Conservation (phyloP, 1,139 yeast species). For the Yamadazyma taylorii region DNA sequence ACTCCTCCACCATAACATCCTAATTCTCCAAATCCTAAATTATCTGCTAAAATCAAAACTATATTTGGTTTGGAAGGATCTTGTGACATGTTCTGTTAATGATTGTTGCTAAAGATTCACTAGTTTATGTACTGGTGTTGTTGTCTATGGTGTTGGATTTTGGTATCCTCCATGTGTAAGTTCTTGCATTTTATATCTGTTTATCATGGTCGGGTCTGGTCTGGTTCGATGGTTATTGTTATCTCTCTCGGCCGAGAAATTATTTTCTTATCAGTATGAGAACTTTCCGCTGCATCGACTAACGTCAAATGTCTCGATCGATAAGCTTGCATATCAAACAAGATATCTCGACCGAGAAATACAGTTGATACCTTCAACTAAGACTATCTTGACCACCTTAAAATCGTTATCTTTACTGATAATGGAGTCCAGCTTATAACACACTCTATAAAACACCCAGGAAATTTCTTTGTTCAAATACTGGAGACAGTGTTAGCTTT, state of each 20-base stretch:
- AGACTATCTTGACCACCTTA: neutral
- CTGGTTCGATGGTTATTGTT: too few relatives aligned
- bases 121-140: too few relatives aligned
- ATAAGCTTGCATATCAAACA: neutral
- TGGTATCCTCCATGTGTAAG: neutral
- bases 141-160: too few relatives aligned
- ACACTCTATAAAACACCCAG: neutral
- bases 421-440: neutral
- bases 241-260: neutral
- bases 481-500: too few relatives aligned
- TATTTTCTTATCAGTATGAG: neutral
- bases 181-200: neutral
- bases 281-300: neutral
- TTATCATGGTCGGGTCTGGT: too few relatives aligned
- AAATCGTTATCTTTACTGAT: neutral
- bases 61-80: conserved; percentile 2
- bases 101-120: too few relatives aligned
- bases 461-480: neutral
- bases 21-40: conserved; percentile 3
- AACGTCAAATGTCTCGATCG: neutral
- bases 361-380: neutral
- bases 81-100: conserved; percentile 1
- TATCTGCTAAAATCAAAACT: conserved; percentile 2
- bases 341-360: neutral
- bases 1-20: conserved; percentile 3